These are phyloP conservation scores for Knufia fluminis DNA, from an alignment of 2,329 filamentous ascomycete genomes.

Conservation along the genomic window DNA sequence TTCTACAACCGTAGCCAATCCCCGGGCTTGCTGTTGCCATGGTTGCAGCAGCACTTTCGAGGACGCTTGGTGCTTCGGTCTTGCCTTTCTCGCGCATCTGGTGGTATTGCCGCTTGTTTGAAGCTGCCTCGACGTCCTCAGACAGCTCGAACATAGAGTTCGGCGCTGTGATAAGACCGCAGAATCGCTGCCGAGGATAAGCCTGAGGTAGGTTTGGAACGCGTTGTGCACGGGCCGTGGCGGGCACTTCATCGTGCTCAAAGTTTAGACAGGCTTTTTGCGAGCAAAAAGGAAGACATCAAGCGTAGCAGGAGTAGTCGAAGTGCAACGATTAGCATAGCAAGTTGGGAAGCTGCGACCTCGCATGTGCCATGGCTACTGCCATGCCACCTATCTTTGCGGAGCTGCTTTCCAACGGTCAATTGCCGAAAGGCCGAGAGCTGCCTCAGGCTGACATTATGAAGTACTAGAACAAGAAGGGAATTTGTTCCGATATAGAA, in stretches of 20 bases:
- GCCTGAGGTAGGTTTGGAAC: constrained; percentile 17
- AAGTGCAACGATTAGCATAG: neutral
- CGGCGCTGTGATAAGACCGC: neutral
- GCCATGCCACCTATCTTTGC: neutral
- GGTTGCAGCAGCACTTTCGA: neutral
- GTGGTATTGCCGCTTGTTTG: constrained; percentile 10
- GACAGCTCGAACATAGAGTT: constrained; percentile 1
- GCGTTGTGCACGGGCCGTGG: constrained; percentile 12
- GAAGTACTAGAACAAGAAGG: no score
- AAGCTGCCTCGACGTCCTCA: neutral
- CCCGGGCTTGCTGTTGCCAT: constrained; percentile 6
- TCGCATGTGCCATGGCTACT: neutral
- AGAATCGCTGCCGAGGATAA: constrained; percentile 11
- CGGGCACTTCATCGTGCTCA: constrained; percentile 15
- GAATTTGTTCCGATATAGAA: neutral
- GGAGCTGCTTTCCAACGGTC: neutral
- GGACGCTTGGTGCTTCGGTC: neutral
- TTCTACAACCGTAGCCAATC: constrained; percentile 17
- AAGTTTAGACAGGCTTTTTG: neutral
- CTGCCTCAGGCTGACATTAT: neutral
- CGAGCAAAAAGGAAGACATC: neutral
- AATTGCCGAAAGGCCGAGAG: neutral
- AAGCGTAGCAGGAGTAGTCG: neutral
- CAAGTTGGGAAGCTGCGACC: neutral
- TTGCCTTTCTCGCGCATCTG: constrained; percentile 7